Conservation (phyloP, 352 stramenopile genomes). For the Phytophthora citricola region DNA sequence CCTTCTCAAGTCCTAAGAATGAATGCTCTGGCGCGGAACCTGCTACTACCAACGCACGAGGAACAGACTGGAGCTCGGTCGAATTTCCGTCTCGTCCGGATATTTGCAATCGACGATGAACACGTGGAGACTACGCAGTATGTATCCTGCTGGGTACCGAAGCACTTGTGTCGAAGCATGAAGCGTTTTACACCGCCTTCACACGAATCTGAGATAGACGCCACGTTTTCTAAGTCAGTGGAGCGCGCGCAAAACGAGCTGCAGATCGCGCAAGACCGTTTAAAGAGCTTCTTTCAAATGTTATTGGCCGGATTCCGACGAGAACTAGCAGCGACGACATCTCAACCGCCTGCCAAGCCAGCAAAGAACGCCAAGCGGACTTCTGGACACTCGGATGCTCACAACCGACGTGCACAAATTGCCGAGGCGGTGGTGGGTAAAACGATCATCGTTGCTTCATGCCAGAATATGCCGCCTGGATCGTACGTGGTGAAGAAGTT, state of each 20-base stretch:
- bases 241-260: conserved; percentile 33
- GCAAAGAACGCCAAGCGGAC: conserved; percentile 16
- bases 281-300: conserved; percentile 41
- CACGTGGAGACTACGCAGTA: conserved; percentile 46
- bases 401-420: conserved; percentile 29
- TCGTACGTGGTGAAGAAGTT: conserved; percentile 30
- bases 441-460: conserved; percentile 31
- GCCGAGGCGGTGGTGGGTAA: conserved; percentile 39
- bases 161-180: conserved; percentile 77
- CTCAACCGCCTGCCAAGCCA: background rate
- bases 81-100: conserved; percentile 66
- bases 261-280: conserved; percentile 29
- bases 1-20: conserved; percentile 73
- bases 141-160: conserved; percentile 78
- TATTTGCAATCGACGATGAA: conserved; percentile 48
- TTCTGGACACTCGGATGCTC: conserved; percentile 15
- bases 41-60: conserved; percentile 47
- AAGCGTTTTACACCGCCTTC: conserved; percentile 25
- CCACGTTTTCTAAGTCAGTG: conserved; percentile 32
- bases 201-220: background rate
- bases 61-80: conserved; percentile 41
- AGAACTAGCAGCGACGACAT: background rate
- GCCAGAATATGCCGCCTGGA: conserved; percentile 15
- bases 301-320: conserved; percentile 36
- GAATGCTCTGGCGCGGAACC: conserved; percentile 63